These are phyloP conservation scores for Diversispora epigaea DNA, from an alignment of 192 early-diverging fungal genomes.

Conservation along the genomic window DNA sequence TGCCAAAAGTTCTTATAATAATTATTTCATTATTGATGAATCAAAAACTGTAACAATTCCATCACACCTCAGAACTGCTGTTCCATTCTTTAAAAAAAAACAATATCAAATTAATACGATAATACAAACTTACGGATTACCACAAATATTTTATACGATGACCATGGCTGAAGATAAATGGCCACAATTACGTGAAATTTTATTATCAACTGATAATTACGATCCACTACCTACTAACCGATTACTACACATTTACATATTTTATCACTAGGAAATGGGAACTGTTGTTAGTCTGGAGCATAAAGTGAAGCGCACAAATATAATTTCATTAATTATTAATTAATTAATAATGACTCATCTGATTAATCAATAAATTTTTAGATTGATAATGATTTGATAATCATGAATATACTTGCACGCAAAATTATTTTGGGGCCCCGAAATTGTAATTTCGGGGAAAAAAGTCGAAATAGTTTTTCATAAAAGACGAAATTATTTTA, in stretches of 20 bases:
- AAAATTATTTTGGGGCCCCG: too few relatives aligned
- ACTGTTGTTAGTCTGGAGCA: too few relatives aligned
- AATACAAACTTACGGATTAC: neutral
- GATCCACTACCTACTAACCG: neutral
- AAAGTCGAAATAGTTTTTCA: too few relatives aligned
- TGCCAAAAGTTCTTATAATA: neutral
- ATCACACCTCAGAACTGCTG: neutral
- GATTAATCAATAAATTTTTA: too few relatives aligned
- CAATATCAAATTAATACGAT: neutral
- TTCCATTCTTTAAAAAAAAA: conserved; percentile 1
- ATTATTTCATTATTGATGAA: neutral
- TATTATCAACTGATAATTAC: neutral
- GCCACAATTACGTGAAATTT: neutral
- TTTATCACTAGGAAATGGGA: too few relatives aligned
- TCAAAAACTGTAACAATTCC: neutral
- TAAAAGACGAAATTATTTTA: too few relatives aligned
- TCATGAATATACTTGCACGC: too few relatives aligned
- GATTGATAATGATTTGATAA: too few relatives aligned
- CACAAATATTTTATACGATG: neutral
- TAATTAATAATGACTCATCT: too few relatives aligned
- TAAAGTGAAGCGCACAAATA: too few relatives aligned
- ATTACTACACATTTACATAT: neutral
- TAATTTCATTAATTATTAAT: too few relatives aligned
- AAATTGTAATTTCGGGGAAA: too few relatives aligned
- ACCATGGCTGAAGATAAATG: conserved; percentile 10